These are phyloP conservation scores for Rhododendron henanense DNA, from an alignment of 148 eudicot genomes.

Conservation along the genomic window DNA sequence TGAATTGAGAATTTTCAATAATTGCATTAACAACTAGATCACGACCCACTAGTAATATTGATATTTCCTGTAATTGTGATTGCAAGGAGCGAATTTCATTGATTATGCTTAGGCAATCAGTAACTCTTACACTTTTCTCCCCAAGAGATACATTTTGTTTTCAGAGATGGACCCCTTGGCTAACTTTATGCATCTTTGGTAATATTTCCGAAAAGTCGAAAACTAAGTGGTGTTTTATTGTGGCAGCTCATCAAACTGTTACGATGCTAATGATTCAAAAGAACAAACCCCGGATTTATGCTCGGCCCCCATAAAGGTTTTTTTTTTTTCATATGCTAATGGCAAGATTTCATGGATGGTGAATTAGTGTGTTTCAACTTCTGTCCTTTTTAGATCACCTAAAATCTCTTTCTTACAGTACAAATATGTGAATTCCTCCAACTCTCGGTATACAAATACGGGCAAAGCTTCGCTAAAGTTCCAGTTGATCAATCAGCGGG, in stretches of 20 bases:
- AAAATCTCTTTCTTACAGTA: constrained; percentile 43
- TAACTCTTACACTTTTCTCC: not conserved
- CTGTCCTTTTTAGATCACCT: not conserved
- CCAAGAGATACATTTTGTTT: not conserved
- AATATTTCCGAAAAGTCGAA: not conserved
- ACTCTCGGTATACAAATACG: constrained; percentile 40
- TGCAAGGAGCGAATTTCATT: not conserved
- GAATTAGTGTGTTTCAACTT: not conserved
- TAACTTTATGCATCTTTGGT: not conserved
- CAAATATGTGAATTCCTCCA: constrained; percentile 50
- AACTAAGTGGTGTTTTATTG: not conserved
- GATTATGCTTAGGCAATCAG: not conserved
- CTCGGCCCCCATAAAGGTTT: constrained; percentile 84
- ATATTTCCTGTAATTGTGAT: too few species aligned
- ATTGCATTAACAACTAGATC: too few species aligned
- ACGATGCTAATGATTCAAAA: constrained; percentile 30
- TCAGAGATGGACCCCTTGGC: not conserved
- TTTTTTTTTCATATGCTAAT: not conserved
- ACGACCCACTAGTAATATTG: too few species aligned
- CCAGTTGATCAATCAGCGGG: constrained; percentile 86
- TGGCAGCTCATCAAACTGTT: constrained; percentile 64
- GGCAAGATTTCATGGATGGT: not conserved
- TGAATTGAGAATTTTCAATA: too few species aligned
- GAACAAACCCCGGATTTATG: constrained; percentile 66
- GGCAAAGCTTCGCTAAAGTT: constrained; percentile 60